phyloP scores from a whole-genome alignment of 2,329 filamentous ascomycete species.

The Fusarium sp. region DNA sequence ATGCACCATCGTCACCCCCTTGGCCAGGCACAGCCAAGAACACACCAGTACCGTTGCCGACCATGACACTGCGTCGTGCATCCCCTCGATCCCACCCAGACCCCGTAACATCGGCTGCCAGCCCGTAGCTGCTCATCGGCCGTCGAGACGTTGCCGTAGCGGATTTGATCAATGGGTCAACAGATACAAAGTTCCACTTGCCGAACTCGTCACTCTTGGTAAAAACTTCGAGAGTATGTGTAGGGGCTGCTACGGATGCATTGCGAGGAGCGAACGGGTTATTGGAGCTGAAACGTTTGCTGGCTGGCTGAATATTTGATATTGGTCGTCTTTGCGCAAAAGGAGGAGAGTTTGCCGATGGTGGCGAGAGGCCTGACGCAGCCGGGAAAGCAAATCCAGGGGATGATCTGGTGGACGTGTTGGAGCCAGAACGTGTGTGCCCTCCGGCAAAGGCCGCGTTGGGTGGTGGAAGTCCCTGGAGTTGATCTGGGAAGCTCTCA shows the following conservation, averaged over 20 bases:
- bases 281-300: conserved; percentile 69
- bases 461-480: conserved; percentile 79
- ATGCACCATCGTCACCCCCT: conserved; percentile 19
- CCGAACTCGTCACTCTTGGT: conserved; percentile 71
- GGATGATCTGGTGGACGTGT: conserved; percentile 45
- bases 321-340: conserved; percentile 47
- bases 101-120: conserved; percentile 65
- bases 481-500: conserved; percentile 82
- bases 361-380: conserved; percentile 41
- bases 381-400: conserved; percentile 47
- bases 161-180: conserved; percentile 54
- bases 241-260: conserved; percentile 56
- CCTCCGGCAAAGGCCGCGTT: conserved; percentile 53
- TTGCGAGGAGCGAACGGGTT: conserved; percentile 66
- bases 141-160: conserved; percentile 52
- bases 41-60: conserved; percentile 64
- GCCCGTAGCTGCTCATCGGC: conserved; percentile 69
- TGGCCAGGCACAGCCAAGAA: conserved; percentile 66
- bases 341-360: conserved; percentile 39
- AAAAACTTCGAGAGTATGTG: conserved; percentile 70
- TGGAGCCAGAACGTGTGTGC: conserved; percentile 53
- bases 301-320: conserved; percentile 48
- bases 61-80: conserved; percentile 66
- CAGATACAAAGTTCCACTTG: conserved; percentile 70
- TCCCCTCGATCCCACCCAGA: conserved; percentile 66